Evolutionary conservation across 1,139 yeast species (phyloP).

Genomic region (Blastobotrys arbuscula): DNA sequence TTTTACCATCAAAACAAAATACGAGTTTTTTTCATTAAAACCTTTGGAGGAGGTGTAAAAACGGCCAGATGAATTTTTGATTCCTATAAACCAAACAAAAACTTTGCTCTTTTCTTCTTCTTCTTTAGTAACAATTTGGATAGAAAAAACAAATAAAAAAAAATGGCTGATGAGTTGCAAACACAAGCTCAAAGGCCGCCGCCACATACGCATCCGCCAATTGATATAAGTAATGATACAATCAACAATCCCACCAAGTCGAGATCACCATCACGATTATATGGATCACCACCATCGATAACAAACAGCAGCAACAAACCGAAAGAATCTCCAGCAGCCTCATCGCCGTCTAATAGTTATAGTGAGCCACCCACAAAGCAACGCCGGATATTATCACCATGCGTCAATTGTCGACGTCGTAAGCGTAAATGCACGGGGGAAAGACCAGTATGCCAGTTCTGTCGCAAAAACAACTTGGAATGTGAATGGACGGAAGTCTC

Average conservation of each 20-base stretch:
- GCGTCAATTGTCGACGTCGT: slow-evolving; percentile 13
- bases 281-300: background rate
- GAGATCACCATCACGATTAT: background rate
- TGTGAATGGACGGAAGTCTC: slow-evolving; percentile 14
- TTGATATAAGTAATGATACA: background rate
- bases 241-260: background rate
- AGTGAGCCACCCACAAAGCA: background rate
- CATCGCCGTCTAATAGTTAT: background rate
- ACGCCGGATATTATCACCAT: slow-evolving; percentile 10
- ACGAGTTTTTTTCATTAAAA: too few species aligned
- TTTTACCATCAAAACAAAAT: too few species aligned
- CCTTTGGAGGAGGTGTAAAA: too few species aligned
- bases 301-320: background rate
- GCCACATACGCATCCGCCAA: background rate
- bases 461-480: slow-evolving; percentile 8
- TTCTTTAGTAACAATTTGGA: too few species aligned
- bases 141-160: too few species aligned
- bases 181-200: background rate
- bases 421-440: slow-evolving; percentile 18
- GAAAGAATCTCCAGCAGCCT: background rate
- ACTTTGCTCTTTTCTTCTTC: too few species aligned
- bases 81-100: too few species aligned
- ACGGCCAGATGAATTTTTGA: too few species aligned
- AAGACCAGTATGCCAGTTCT: slow-evolving; percentile 13
- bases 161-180: background rate